Base-by-base conservation (phyloP, 2,329 filamentous ascomycete species). In the Metarhizium sp. region DNA sequence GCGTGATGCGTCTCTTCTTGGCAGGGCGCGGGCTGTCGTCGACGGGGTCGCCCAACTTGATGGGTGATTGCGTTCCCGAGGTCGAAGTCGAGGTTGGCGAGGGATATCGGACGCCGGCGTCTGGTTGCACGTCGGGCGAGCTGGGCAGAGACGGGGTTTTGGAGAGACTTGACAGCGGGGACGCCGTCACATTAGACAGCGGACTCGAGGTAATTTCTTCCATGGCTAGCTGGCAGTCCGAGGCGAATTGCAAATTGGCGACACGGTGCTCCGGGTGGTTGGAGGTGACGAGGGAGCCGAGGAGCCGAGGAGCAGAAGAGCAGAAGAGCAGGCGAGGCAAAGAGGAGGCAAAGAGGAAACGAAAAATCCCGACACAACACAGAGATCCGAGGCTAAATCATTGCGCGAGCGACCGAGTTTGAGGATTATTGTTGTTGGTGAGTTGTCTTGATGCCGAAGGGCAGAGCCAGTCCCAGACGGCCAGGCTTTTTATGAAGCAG, bases 1-100 rank as follows among this genome's bases (percentile, higher is more conserved):
- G 77, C 57, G 77, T 75, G 55, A 86, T 79, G 67, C 84, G 85
- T 64, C 88, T 84, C 70, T 87, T 87, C 77, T 95, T 96, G 54
- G 84, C 75, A 36, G 89, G 87, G 42, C 85, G 84, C 50, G 78
- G 80, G 52, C 82, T 84, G 64, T 88, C 84, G 29, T 68, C 68
- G 48, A 69, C 66, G 52, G 67, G 62, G 18, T 74, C 71, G 45
- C 69, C 67, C 43, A 69, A 60, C 62, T 80, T 80, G 60, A 75
- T 66, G 32, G 80, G 79, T 25, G 79, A 80, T 51, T 77, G 74
- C 58, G 71, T 73, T 53, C 77, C 78, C 0, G 79, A 80, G 18
- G 71, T 67, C 10, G 71, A 69, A 29, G 75, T 74, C 20, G 74
- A 77, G 46, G 64, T 63, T 3, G 80, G 80, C 16, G 80, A 81